These are phyloP conservation scores for Tephrocybe sp. DNA, from an alignment of 768 basidiomycete species.

Conservation along the genomic window DNA sequence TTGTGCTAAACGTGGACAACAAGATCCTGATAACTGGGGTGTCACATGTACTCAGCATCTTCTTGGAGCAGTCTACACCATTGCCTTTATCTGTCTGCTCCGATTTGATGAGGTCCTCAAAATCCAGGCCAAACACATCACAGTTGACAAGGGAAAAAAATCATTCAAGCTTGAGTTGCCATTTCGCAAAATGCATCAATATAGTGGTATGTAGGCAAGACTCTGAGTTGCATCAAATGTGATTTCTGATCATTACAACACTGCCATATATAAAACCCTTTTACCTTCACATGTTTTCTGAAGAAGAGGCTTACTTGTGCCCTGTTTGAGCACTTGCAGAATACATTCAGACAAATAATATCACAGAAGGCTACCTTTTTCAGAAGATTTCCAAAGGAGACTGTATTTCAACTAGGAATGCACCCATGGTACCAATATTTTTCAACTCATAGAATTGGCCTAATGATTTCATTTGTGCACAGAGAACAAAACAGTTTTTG, in stretches of 20 bases:
- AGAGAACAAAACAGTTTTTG: constrained; percentile 37
- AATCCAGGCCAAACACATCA: constrained; percentile 28
- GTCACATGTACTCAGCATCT: constrained; percentile 25
- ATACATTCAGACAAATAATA: constrained; percentile 24
- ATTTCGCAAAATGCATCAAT: constrained; percentile 28
- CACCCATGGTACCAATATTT: constrained; percentile 28
- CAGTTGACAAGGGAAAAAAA: constrained; percentile 2
- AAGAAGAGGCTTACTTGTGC: constrained; percentile 30
- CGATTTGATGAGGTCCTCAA: constrained; percentile 35
- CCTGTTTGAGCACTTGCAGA: constrained; percentile 31
- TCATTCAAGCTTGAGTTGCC: constrained; percentile 25
- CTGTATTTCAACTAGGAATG: constrained; percentile 19
- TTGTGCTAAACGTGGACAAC: neutral
- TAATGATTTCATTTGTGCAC: no score
- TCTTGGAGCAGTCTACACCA: constrained; percentile 30
- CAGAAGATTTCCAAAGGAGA: constrained; percentile 28
- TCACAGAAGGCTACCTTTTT: constrained; percentile 32
- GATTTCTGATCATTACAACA: neutral
- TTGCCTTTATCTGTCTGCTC: constrained; percentile 34
- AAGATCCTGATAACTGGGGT: constrained; percentile 25
- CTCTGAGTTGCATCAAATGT: no score
- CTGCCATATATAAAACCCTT: constrained; percentile 35
- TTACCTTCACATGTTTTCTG: constrained; percentile 21
- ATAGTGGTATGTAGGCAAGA: constrained; percentile 21
- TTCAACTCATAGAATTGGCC: no score